Evolutionary conservation across 345 rosid species (phyloP).

Genomic region (Hypericum perforatum): DNA sequence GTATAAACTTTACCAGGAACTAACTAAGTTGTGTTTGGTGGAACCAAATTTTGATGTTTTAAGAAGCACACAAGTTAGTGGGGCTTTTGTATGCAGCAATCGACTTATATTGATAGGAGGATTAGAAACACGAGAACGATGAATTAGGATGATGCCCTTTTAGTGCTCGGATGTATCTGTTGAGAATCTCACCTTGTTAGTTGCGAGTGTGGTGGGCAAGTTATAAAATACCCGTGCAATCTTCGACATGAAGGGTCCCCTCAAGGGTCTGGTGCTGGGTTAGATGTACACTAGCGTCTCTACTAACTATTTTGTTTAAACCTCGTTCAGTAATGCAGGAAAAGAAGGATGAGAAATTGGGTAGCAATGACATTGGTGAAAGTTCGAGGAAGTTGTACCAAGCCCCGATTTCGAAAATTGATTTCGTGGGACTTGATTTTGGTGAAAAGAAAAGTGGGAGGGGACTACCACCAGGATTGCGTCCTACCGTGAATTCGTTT

Average conservation of each 20-base stretch:
- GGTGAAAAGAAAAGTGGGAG: conserved; percentile 64
- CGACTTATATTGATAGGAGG: too few relatives aligned
- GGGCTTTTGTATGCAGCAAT: too few relatives aligned
- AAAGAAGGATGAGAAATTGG: conserved; percentile 18
- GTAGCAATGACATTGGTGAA: conserved; percentile 18
- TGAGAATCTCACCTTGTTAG: too few relatives aligned
- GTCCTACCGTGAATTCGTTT: conserved; percentile 47
- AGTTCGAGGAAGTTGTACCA: conserved; percentile 26
- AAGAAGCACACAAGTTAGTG: too few relatives aligned
- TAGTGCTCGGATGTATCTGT: too few relatives aligned
- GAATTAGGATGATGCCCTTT: too few relatives aligned
- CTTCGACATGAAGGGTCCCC: not conserved
- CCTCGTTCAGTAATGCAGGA: conserved; percentile 33
- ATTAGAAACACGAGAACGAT: too few relatives aligned
- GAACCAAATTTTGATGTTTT: too few relatives aligned
- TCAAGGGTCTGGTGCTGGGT: not conserved
- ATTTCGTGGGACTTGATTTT: conserved; percentile 72
- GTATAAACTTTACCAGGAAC: too few relatives aligned
- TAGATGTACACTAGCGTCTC: not conserved
- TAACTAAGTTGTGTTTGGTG: too few relatives aligned
- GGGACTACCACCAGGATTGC: conserved; percentile 69
- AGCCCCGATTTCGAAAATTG: conserved; percentile 52
- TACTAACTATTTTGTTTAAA: conserved; percentile 14
- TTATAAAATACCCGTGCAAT: too few relatives aligned
- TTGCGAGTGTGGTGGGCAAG: too few relatives aligned